Conservation (phyloP, 2,329 filamentous ascomycete species). For the Leptodontidium sp. region DNA sequence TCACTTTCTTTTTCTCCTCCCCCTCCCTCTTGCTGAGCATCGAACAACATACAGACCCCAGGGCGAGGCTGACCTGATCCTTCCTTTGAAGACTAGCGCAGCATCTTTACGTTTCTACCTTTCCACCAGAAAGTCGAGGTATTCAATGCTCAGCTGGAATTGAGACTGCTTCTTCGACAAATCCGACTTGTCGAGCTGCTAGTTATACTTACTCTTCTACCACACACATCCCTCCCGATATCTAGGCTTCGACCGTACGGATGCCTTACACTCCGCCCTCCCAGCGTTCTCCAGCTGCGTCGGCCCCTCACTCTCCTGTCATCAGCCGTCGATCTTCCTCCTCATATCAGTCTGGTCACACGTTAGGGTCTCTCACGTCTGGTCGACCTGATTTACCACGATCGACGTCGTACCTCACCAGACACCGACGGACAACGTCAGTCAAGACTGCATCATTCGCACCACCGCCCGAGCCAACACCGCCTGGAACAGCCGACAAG, state of each 20-base stretch:
- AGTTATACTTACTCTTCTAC: conserved; percentile 26
- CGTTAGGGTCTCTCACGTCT: conserved; percentile 39
- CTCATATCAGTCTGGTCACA: conserved; percentile 56
- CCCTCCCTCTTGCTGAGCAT: conserved; percentile 18
- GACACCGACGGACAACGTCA: conserved; percentile 67
- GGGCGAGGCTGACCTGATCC: conserved; percentile 38
- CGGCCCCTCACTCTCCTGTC: conserved; percentile 63
- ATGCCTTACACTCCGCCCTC: conserved; percentile 92
- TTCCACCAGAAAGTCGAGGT: conserved; percentile 10
- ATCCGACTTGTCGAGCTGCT: conserved; percentile 30
- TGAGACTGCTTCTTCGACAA: conserved; percentile 36
- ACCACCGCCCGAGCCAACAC: conserved; percentile 42
- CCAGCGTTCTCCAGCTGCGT: conserved; percentile 68
- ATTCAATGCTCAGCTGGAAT: conserved; percentile 38
- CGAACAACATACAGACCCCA: conserved; percentile 4
- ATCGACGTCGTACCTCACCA: conserved; percentile 71
- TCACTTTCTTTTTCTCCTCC: conserved; percentile 20
- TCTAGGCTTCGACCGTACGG: conserved; percentile 49
- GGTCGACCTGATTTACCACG: conserved; percentile 64
- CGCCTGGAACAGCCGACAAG: conserved; percentile 41
- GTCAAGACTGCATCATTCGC: conserved; percentile 46
- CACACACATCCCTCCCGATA: conserved; percentile 18
- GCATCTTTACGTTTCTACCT: conserved; percentile 24
- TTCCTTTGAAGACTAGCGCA: conserved; percentile 31
- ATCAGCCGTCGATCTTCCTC: conserved; percentile 63